phyloP scores from a whole-genome alignment of 768 basidiomycete genomes.

The Rhodotorula kratochvilovae region DNA sequence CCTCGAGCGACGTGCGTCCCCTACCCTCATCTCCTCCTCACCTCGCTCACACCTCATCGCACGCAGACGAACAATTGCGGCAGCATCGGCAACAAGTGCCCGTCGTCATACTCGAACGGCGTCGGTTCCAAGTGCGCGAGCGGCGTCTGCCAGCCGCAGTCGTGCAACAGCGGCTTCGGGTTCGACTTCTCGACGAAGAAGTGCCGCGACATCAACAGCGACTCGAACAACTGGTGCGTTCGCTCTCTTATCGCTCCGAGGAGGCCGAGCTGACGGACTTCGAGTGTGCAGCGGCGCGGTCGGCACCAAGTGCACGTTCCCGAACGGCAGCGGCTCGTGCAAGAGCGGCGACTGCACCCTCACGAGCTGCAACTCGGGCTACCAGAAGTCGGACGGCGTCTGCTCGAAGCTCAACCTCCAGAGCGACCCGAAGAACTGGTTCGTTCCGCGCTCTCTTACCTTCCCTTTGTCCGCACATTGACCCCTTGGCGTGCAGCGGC shows the following conservation, averaged over 20 bases:
- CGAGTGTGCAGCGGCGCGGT: slow-evolving; percentile 1
- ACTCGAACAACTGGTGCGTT: slow-evolving; percentile 28
- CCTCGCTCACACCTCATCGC: background rate
- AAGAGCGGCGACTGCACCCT: slow-evolving; percentile 12
- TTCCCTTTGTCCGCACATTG: background rate
- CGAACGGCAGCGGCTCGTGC: slow-evolving; percentile 11
- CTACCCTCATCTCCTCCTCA: background rate
- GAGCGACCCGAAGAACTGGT: slow-evolving; percentile 29
- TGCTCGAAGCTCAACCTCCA: slow-evolving; percentile 18
- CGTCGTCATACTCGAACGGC: slow-evolving; percentile 22
- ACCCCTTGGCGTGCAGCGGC: slow-evolving; percentile 2
- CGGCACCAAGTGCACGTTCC: slow-evolving; percentile 15
- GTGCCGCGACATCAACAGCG: slow-evolving; percentile 14
- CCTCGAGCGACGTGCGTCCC: slow-evolving; percentile 21
- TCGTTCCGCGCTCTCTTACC: background rate
- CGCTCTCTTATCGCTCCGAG: background rate
- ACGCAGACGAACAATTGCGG: slow-evolving; percentile 33
- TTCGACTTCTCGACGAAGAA: slow-evolving; percentile 12
- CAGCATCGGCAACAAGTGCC: slow-evolving; percentile 18
- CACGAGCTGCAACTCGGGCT: slow-evolving; percentile 17
- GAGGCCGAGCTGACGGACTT: background rate
- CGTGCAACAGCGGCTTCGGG: slow-evolving; percentile 21
- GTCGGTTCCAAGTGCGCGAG: slow-evolving; percentile 20
- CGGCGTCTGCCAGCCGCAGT: slow-evolving; percentile 15
- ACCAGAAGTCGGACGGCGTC: slow-evolving; percentile 18